Base-by-base conservation (phyloP, 139 green algal genomes). In the Micractinium conductrix region DNA sequence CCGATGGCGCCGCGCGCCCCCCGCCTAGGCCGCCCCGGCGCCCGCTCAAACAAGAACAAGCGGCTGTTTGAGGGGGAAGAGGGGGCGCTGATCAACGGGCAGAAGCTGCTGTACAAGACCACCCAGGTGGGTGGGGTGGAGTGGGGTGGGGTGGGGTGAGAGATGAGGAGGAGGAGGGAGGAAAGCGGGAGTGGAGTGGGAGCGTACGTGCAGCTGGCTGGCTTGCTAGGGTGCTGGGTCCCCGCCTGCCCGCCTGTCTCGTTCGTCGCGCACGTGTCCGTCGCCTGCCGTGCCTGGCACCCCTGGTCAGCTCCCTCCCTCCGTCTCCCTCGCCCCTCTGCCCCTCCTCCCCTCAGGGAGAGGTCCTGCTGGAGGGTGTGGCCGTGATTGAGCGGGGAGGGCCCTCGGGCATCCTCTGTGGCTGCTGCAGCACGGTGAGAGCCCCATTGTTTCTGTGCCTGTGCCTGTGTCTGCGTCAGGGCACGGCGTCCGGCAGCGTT, bases 351-450 rank as follows among this genome's bases (percentile, higher is more conserved):
- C 14, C 28, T 9, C 85, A 93, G 84, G 91, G 91, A 28, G 74
- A 87, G 68, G 74, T 74, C 43, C 80, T 96, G 58, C 88, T 98
- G 80, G 63, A 83, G 48, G 95, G 95, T 67, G 73, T 60, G 2
- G 89, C 93, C 26, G 48, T 85, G 0, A 43, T 38, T 24, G 72
- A 87, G 37, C 38, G 68, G 19, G 81, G 79, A 33, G 88, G 87
- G 63, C 44, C 80, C 22, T 87, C 79, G 12, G 96, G 96, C 85
- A 98, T 98, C 87, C 88, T 92, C 40, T 98, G 96, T 86, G 88
- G 88, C 65, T 94, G 91, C 93, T 98, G 96, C 91, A 88, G 91
- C 79, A 79, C 85, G 58, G 89, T 98, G 35, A 37, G 75, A 7
- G n/a, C n/a, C n/a, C n/a, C n/a, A n/a, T n/a, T n/a, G n/a, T n/a